Conservation (phyloP, 306 rosid species). For the Benincasa hispida region DNA sequence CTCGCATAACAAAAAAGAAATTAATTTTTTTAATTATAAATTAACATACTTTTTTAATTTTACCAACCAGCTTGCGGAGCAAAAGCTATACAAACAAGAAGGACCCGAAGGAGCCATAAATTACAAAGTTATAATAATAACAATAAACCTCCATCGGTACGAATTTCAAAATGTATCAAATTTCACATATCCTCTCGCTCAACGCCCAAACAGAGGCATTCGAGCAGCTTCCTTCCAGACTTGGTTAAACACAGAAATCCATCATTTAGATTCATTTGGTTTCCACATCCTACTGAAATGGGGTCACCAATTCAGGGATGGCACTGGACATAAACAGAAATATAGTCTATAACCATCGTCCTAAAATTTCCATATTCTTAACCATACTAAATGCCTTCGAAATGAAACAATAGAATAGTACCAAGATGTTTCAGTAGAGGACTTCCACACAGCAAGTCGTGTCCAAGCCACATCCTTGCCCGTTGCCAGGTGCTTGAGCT, state of each 20-base stretch:
- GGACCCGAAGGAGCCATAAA: no score
- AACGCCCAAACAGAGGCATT: neutral
- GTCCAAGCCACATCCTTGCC: conserved; percentile 80
- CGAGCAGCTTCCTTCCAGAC: neutral
- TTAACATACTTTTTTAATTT: no score
- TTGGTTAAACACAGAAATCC: neutral
- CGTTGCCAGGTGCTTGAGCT: conserved; percentile 60
- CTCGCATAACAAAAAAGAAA: no score
- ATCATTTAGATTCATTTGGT: neutral
- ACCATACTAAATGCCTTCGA: neutral
- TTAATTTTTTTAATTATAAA: no score
- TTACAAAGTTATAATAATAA: no score
- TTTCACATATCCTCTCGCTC: neutral
- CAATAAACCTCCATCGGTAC: no score
- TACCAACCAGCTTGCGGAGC: no score
- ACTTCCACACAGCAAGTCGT: conserved; percentile 71
- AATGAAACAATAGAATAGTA: neutral
- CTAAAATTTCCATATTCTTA: neutral
- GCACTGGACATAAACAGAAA: neutral
- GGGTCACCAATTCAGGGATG: neutral
- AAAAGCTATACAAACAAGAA: no score
- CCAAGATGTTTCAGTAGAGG: conserved; percentile 54
- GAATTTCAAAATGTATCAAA: neutral
- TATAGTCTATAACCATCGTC: neutral
- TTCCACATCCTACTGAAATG: neutral